Base-by-base conservation (phyloP, 208 protist genomes). In the Phytomonas sp. region DNA sequence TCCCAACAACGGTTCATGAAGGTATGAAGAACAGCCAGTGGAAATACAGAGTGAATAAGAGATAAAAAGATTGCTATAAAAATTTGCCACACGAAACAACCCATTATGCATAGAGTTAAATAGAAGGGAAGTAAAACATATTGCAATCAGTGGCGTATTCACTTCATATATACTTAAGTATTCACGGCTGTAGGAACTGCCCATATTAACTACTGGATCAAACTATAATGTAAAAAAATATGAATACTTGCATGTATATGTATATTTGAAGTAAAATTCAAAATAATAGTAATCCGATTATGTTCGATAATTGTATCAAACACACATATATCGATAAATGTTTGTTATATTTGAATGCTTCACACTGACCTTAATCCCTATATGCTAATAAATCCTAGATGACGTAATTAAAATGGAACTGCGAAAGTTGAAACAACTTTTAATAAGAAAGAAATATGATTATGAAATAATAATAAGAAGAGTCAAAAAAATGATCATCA, bases 31-130 rank as follows among this genome's bases (percentile, higher is more conserved):
- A 33, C 49, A 74, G 12, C 79, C 84, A 14, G 75, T 92, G 14
- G 86, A 93, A 37, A 87, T 66, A 45, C 82, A 78, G 1, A 92
- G 66, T 14, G 79, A 62, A 29, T 78, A 64, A 30, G 83, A 73
- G 29, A 92, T 61, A 19, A 80, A 62, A 4, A 86, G 68, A 62
- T 90, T 92, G n/a, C 79, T 87, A 71, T 78, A 87, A 23, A 91
- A 52, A 66, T 94, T 94, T 2, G 72, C 71, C 4, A 76, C 72
- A 40, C 80, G 75, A 36, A 94, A 70, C 12, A 69, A 75, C 33
- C 84, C 85, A 59, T 83, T 79, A 63, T 79, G 67, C n/a, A 92
- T 80, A 59, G 75, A 84, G 77, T 94, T 94, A 71, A 94, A 94
- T 1, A 89, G 49, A 8, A 88, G 34, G 4, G 86, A 91, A 33